Percentiles rank a stretch among this genome's conserved stretches.
Conservation (phyloP, 495 filamentous ascomycete species). For the Barbatosphaeria neglecta region DNA sequence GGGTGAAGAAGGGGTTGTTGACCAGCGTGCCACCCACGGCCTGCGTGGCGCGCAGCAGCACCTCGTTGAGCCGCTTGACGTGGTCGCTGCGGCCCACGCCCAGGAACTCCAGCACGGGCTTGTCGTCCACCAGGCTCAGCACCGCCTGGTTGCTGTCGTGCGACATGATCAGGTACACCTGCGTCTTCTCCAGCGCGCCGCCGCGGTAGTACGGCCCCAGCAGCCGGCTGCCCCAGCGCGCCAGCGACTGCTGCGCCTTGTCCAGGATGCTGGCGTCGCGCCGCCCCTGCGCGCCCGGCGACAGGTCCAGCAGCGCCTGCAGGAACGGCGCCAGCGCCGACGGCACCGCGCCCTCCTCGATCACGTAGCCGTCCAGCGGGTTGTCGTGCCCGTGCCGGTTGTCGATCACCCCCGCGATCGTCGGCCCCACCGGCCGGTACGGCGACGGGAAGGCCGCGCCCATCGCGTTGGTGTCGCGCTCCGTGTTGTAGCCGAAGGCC, state of each 20-base stretch:
- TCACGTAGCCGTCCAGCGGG: conserved; percentile 50
- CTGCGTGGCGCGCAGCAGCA: conserved; percentile 40
- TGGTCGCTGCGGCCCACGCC: conserved; percentile 44
- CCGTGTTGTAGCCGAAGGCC: conserved; percentile 51
- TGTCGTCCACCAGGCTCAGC: conserved; percentile 47
- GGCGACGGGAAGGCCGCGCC: conserved; percentile 35
- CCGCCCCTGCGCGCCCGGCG: conserved; percentile 39
- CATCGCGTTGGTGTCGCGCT: conserved; percentile 43
- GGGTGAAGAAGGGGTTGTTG: conserved; percentile 43
- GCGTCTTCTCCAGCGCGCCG: conserved; percentile 46
- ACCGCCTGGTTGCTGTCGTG: conserved; percentile 57
- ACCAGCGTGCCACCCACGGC: conserved; percentile 47
- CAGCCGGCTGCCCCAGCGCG: conserved; percentile 37
- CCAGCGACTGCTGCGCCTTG: conserved; percentile 31
- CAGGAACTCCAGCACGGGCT: conserved; percentile 45
- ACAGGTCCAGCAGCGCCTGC: conserved; percentile 43
- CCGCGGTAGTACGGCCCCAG: conserved; percentile 44
- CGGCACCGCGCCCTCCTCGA: conserved; percentile 54
- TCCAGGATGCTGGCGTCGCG: conserved; percentile 23
- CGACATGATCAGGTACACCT: conserved; percentile 60
- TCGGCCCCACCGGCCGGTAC: conserved; percentile 47
- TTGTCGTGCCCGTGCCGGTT: conserved; percentile 40
- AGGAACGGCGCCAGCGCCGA: conserved; percentile 43
- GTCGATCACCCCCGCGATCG: conserved; percentile 55
- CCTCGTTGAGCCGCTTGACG: conserved; percentile 38